Percentiles rank a stretch among this genome's conserved stretches.
Conservation (phyloP, 441 rosid species). For the Dalechampia spathulata region DNA sequence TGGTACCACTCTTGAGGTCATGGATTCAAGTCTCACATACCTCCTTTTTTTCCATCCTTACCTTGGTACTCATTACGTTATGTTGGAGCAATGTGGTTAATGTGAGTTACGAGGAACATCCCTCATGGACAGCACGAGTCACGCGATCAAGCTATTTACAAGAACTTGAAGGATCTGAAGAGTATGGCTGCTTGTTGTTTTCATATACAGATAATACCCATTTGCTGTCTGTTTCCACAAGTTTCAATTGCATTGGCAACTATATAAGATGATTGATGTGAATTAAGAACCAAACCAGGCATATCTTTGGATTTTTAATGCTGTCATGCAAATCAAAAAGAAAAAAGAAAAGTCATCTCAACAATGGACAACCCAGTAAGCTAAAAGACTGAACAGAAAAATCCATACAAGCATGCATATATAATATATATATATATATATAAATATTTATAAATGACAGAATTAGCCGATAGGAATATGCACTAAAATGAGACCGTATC, state of each 20-base stretch:
- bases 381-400: slow-evolving; percentile 7
- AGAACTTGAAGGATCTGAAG: too few relatives aligned
- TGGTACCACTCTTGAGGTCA: too few relatives aligned
- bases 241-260: neutral
- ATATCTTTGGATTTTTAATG: slow-evolving; percentile 16
- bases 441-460: slow-evolving; percentile 23
- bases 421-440: too few relatives aligned
- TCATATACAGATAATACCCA: too few relatives aligned
- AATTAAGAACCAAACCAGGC: slow-evolving; percentile 3
- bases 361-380: slow-evolving; percentile 20
- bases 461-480: slow-evolving; percentile 24
- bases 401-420: slow-evolving; percentile 24
- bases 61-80: too few relatives aligned
- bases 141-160: too few relatives aligned
- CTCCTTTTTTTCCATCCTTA: too few relatives aligned
- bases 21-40: too few relatives aligned
- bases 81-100: too few relatives aligned
- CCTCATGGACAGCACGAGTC: too few relatives aligned
- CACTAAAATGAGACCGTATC: slow-evolving; percentile 26
- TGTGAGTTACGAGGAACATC: too few relatives aligned
- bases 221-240: neutral
- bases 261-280: neutral
- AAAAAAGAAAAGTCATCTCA: slow-evolving; percentile 15
- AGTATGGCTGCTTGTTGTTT: too few relatives aligned
- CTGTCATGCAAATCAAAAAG: slow-evolving; percentile 19